Conservation (phyloP, 441 rosid species). For the Iberis amara region DNA sequence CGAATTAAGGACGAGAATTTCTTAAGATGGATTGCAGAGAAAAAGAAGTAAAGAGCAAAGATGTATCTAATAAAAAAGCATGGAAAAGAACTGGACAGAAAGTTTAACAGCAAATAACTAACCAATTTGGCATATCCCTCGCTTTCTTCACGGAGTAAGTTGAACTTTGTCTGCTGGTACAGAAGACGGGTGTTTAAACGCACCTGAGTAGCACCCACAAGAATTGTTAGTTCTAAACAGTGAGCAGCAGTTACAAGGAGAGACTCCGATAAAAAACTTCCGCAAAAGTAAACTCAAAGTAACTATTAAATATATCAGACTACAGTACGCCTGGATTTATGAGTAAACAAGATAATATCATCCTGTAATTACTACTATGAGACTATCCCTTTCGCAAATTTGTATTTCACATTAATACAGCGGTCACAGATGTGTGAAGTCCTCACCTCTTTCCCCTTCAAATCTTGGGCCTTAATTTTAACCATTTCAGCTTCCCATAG, state of each 20-base stretch:
- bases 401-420: constrained; percentile 14
- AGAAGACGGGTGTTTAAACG: constrained; percentile 98
- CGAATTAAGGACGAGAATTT: constrained; percentile 16
- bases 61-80: constrained; percentile 17
- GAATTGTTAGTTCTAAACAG: constrained; percentile 25
- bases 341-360: constrained; percentile 17
- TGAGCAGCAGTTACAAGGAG: constrained; percentile 22
- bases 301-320: constrained; percentile 20
- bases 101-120: constrained; percentile 14
- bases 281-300: constrained; percentile 10
- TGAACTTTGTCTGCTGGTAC: constrained; percentile 98
- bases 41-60: constrained; percentile 2
- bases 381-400: constrained; percentile 7
- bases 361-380: background rate
- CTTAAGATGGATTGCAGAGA: constrained; percentile 7
- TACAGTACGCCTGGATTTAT: constrained; percentile 13
- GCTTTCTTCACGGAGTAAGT: constrained; percentile 97
- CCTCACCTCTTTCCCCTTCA: constrained; percentile 97
- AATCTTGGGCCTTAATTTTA: constrained; percentile 95
- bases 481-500: constrained; percentile 98
- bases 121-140: constrained; percentile 99
- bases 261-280: constrained; percentile 14
- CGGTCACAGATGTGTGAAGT: constrained; percentile 23
- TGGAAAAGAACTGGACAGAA: background rate
- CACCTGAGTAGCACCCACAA: constrained; percentile 58